phyloP scores from a whole-genome alignment of 371 early-diverging fungal species.

The Saksenaea vasiformis region DNA sequence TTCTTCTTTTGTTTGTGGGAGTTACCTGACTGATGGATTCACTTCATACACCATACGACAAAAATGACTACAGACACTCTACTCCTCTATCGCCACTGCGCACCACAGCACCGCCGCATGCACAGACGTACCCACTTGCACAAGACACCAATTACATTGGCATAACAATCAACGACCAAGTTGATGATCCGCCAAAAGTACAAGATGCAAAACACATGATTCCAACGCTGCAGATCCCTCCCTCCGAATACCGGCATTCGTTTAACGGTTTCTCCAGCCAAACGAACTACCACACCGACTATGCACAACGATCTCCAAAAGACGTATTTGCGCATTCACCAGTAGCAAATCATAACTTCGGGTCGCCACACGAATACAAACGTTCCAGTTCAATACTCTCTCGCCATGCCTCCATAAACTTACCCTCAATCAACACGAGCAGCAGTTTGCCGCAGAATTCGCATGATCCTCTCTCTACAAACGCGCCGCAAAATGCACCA shows the following conservation, averaged over 20 bases:
- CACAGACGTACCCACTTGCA: not conserved
- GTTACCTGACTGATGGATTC: not conserved
- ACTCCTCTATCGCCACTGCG: slow-evolving; percentile 2
- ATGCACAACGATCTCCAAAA: slow-evolving; percentile 7
- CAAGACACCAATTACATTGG: slow-evolving; percentile 39
- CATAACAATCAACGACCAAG: slow-evolving; percentile 29
- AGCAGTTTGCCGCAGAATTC: not conserved
- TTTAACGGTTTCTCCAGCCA: slow-evolving; percentile 20
- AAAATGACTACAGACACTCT: slow-evolving; percentile 1
- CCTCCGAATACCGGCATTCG: slow-evolving; percentile 20
- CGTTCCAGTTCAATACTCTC: slow-evolving; percentile 7
- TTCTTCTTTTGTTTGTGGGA: not conserved
- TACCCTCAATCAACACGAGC: slow-evolving; percentile 21
- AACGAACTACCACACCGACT: not conserved
- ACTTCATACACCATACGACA: not conserved
- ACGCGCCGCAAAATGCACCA: not conserved
- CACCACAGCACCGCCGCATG: not conserved
- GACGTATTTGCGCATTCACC: not conserved
- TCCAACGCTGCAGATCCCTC: not conserved
- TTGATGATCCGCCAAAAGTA: slow-evolving; percentile 10
- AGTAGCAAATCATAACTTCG: not conserved
- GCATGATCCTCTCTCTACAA: slow-evolving; percentile 13
- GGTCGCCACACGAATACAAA: slow-evolving; percentile 9
- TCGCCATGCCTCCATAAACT: slow-evolving; percentile 21
- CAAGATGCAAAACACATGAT: slow-evolving; percentile 4